Base-by-base conservation (phyloP, 2,329 filamentous ascomycete species). In the Trichoderma sp. region DNA sequence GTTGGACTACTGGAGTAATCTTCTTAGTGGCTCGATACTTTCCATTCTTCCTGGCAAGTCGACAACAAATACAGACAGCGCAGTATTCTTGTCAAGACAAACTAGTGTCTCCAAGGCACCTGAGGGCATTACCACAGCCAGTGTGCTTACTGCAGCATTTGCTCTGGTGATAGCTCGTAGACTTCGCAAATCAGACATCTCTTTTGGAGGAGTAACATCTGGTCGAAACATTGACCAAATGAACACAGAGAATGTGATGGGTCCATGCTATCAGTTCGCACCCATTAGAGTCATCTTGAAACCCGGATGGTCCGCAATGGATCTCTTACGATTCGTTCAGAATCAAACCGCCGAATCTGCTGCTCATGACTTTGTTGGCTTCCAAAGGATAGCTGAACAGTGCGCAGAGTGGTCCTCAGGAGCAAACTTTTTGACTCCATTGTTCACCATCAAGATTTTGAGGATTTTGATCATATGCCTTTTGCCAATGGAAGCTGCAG, bases 241-340 rank as follows among this genome's bases (percentile, higher is more conserved):
- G 0, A 79, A 78, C 4, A 75, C 79, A 35, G 80, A 81, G 21
- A 73, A 74, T 35, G 77, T 81, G 53, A 80, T 81, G 79, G 80
- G 80, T 0, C 80, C 80, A 1, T 81, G 80, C 75, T 81, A 81
- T 50, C 80, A 81, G 29, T 81, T 81, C 76, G 81, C 80, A 65
- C 80, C 80, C 1, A 76, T 81, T 9, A 77, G 80, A n/a, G 79
- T 81, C 74, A 77, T 71, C 60, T 79, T 81, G 6, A 75, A 78
- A 50, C 33, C 76, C 21, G 50, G 64, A 27, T 81, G 79, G 80
- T 81, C 79, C 18, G 77, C 56, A 8, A 67, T 62, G 2, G 75
- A 80, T 3, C 76, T 81, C 2, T 35, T 81, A 6, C 75, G 79
- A 35, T 75, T 77, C 2, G 79, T 81, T 0, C 79, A 79, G 29